phyloP scores from a whole-genome alignment of 1,284 basidiomycete species.

The Schizophyllum commune region DNA sequence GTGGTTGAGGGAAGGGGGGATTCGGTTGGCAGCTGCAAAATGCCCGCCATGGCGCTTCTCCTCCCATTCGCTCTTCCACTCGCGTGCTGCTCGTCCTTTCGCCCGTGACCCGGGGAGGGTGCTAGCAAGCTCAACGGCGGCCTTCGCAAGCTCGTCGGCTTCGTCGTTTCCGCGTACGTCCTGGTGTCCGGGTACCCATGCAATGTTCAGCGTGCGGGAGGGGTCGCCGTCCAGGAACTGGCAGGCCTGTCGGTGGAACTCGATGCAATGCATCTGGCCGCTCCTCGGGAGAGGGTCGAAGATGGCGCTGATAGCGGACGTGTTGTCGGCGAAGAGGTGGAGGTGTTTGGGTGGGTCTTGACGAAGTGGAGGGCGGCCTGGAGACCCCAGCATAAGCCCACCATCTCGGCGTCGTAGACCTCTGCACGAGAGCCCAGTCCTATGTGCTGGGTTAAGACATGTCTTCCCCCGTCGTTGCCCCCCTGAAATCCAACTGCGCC shows the following conservation, averaged over 20 bases:
- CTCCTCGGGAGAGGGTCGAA: not conserved
- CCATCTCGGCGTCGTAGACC: constrained; percentile 23
- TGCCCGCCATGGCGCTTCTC: too few relatives aligned
- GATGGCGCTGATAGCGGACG: not conserved
- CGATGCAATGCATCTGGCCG: too few relatives aligned
- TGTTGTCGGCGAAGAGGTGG: not conserved
- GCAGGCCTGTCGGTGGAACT: too few relatives aligned
- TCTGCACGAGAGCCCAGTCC: constrained; percentile 19
- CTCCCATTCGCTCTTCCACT: too few relatives aligned
- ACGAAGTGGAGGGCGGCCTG: not conserved
- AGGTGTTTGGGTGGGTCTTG: not conserved
- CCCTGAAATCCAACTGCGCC: constrained; percentile 16
- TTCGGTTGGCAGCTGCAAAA: too few relatives aligned
- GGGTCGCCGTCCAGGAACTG: too few relatives aligned
- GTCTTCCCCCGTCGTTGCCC: constrained; percentile 8
- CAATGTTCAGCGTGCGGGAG: too few relatives aligned
- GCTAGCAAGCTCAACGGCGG: not conserved
- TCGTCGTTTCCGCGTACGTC: not conserved
- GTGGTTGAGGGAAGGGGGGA: too few relatives aligned
- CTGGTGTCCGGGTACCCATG: not conserved
- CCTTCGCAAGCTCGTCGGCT: constrained; percentile 5
- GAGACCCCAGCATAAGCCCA: not conserved
- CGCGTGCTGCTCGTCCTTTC: not conserved
- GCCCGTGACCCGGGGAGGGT: not conserved
- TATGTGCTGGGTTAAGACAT: constrained; percentile 8